These are phyloP conservation scores for Alternaria sp. DNA, from an alignment of 2,329 filamentous ascomycete genomes.

Conservation along the genomic window DNA sequence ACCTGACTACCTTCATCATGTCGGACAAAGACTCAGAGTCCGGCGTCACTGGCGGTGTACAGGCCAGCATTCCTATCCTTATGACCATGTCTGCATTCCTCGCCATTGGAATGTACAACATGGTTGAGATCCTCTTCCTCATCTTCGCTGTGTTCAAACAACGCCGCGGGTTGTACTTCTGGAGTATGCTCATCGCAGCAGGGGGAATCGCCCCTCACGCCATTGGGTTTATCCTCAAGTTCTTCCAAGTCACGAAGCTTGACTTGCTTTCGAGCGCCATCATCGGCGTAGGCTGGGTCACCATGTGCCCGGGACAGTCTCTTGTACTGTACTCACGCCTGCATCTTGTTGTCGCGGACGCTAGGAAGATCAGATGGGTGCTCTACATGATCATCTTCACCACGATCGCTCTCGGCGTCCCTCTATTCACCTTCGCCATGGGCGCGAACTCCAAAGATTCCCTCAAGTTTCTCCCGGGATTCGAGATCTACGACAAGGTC, in stretches of 20 bases:
- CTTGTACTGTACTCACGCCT: slow-evolving; percentile 67
- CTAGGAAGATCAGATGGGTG: slow-evolving; percentile 53
- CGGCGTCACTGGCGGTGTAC: not conserved
- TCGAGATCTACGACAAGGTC: slow-evolving; percentile 45
- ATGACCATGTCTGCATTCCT: slow-evolving; percentile 29
- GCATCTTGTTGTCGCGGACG: slow-evolving; percentile 57
- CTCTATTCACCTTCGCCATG: slow-evolving; percentile 57
- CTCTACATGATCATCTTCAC: slow-evolving; percentile 63
- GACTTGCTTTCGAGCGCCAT: slow-evolving; percentile 15
- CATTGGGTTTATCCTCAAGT: slow-evolving; percentile 53
- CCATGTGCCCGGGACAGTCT: slow-evolving; percentile 66
- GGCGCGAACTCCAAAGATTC: slow-evolving; percentile 52
- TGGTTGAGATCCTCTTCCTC: slow-evolving; percentile 22
- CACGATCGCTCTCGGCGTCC: slow-evolving; percentile 44
- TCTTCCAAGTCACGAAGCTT: slow-evolving; percentile 33
- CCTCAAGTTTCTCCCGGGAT: slow-evolving; percentile 31
- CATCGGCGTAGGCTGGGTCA: slow-evolving; percentile 53
- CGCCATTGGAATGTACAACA: slow-evolving; percentile 41
- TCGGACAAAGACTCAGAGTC: not conserved
- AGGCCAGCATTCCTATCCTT: slow-evolving; percentile 7
- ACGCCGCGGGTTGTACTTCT: slow-evolving; percentile 55
- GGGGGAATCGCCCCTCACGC: slow-evolving; percentile 52
- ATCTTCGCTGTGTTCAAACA: slow-evolving; percentile 53
- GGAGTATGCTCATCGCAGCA: slow-evolving; percentile 51
- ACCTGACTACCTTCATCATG: not conserved